Evolutionary conservation across 164 flowering plant genomes (phyloP), one percentile per base, ranked within the genome.

Genomic region (Magnolia kwangsiensis): DNA sequence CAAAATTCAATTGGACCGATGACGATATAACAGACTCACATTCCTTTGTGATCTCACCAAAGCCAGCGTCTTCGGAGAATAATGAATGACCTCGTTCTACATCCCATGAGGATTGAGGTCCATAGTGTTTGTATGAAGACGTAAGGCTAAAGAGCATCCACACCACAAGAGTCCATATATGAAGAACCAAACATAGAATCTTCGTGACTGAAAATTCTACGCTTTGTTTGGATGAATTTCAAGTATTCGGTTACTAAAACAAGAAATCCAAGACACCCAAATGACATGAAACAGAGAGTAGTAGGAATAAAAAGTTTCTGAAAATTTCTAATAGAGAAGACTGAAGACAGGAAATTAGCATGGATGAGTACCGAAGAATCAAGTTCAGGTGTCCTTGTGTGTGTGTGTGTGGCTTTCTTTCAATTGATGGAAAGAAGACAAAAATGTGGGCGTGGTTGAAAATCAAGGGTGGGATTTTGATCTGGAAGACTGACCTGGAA

Each of bases 31-130:
- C 80, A 72, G 69, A 80, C 8, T 72, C 69, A 80, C 97, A 93
- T 65, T 86, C 86, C 79, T 82, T 87, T 76, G 84, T 84, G 1
- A 91, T 88, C 77, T 93, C 95, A 76, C 82, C 86, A 11, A 86
- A 63, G 61, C 91, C 80, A 61, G 86, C 90, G 77, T 75, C 79
- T 63, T 72, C 79, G 55, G 77, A 76, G 21, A 76, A 58, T 69
- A 80, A 49, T 74, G 79, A 75, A 8, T 75, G 82, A 77, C 72
- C 80, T 65, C 31, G 23, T n/a, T 18, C 61, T 51, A 21, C 20
- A 1, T 51, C 19, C 80, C 31, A 66, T 71, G 6, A 6, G 71
- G 13, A 58, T 72, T 37, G n/a, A 61, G 16, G 10, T 24, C 55
- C n/a, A 71, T 16, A 45, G 5, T 11, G 59, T 63, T 63, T 2